A percentile compares a stretch with the other conserved stretches of the same genome.
These are phyloP conservation scores for Stachybotrys chartarum DNA, from an alignment of 2,329 filamentous ascomycete genomes.

Conservation along the genomic window DNA sequence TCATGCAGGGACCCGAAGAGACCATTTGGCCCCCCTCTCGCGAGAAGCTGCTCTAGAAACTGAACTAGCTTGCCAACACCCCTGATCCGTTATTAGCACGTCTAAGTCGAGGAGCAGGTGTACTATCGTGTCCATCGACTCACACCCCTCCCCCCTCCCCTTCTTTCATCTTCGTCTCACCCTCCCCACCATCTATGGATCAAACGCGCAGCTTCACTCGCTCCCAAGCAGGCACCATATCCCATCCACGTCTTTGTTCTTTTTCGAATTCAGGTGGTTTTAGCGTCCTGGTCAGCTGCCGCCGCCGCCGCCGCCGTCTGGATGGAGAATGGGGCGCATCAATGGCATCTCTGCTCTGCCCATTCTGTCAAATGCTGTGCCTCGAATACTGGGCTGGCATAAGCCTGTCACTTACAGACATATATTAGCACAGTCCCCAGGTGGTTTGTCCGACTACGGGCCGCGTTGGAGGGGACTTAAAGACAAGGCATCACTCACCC, in stretches of 20 bases:
- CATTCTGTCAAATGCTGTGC: background rate
- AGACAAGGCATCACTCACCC: slow-evolving; percentile 9
- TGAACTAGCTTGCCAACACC: background rate
- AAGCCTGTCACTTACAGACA: background rate
- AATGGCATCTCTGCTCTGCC: background rate
- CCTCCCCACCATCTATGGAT: background rate
- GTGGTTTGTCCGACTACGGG: background rate
- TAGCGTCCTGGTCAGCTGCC: background rate
- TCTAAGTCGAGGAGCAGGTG: background rate
- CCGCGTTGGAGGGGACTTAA: slow-evolving; percentile 7
- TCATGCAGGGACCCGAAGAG: background rate
- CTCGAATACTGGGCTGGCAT: background rate
- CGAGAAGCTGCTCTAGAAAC: background rate
- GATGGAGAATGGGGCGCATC: background rate
- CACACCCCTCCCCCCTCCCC: background rate
- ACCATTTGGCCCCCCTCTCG: background rate
- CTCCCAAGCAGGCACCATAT: background rate
- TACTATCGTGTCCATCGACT: background rate
- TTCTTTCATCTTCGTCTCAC: background rate
- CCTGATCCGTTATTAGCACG: background rate
- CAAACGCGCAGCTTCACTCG: background rate
- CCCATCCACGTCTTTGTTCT: background rate
- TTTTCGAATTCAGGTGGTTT: background rate
- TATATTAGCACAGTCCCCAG: background rate
- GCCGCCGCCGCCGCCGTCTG: too few relatives aligned